Evolutionary conservation across 2,329 filamentous ascomycete species (phyloP), one percentile per base, ranked within the genome.

Genomic region (Colletotrichum neosansevieriae): DNA sequence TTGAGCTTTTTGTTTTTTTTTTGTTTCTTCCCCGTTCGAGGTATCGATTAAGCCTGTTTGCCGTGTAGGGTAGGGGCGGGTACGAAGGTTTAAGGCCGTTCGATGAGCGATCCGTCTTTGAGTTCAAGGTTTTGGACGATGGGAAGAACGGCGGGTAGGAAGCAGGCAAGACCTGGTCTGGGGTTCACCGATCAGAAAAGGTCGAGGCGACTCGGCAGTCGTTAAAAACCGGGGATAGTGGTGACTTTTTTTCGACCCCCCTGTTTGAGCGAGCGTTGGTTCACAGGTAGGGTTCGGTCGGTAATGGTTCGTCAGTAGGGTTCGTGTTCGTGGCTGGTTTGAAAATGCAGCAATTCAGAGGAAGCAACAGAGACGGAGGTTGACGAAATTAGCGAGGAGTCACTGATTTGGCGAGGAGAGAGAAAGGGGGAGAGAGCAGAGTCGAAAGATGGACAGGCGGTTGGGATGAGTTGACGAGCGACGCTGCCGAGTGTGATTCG

Each of bases 161-260:
- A 36, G 40, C 65, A 60, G 65, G 65, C 65, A 50, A 34, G 11
- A 68, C 65, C 65, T 65, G 61, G 65, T 65, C 54, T 56, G 54
- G 54, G 63, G 54, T 59, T 68, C 65, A 68, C 65, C 65, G 65
- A 59, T 61, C 65, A 53, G 38, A 44, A 63, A 51, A 45, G 51
- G 40, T 53, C 17, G 60, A 58, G 56, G 60, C 54, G 54, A 65
- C 44, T 54, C 54, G 61, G 49, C 61, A 65, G 61, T 56, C 50
- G 61, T 59, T 42, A 60, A 60, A 60, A 60, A 60, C 32, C 58
- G 58, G 58, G 51, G 60, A 51, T 51, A 11, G 54, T 32, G 56
- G 24, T 44, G 15, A 29, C 38, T 50, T 59, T 49, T 29, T n/a
- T n/a, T 10, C 17, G 32, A 9, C 13, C 45, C 58, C 45, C 54